A percentile compares a stretch with the other conserved stretches of the same genome.
phyloP scores from a whole-genome alignment of 805 yeast species.

The Kuraishia capsulata region DNA sequence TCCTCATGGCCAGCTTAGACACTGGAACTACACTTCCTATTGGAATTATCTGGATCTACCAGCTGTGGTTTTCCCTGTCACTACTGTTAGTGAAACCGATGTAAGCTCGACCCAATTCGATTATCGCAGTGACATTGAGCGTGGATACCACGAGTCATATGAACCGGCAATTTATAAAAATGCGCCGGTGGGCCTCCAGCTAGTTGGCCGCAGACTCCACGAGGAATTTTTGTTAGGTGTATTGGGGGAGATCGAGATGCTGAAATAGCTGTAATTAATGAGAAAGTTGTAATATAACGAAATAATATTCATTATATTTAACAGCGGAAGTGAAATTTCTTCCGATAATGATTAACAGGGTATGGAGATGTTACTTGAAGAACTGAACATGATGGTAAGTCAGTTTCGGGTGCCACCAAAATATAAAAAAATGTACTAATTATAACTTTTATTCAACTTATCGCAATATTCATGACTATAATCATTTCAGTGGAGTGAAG shows the following conservation, averaged over 20 bases:
- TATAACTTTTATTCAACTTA: too few relatives aligned
- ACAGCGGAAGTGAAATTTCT: too few relatives aligned
- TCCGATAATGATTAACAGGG: too few relatives aligned
- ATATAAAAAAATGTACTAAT: too few relatives aligned
- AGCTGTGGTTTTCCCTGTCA: constrained; percentile 47
- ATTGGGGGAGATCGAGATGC: neutral
- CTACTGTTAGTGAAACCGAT: constrained; percentile 30
- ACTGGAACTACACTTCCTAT: constrained; percentile 67
- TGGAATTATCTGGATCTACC: constrained; percentile 66
- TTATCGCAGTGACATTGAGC: constrained; percentile 31
- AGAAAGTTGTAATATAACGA: too few relatives aligned
- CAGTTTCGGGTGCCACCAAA: too few relatives aligned
- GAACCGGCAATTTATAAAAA: constrained; percentile 26
- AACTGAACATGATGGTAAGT: too few relatives aligned
- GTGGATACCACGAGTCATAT: constrained; percentile 27
- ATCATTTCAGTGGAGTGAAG: too few relatives aligned
- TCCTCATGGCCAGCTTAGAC: constrained; percentile 43
- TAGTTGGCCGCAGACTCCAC: constrained; percentile 34
- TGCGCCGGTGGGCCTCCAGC: constrained; percentile 32
- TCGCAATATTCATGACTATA: too few relatives aligned
- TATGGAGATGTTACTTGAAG: too few relatives aligned
- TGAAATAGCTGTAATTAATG: too few relatives aligned
- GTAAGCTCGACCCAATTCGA: constrained; percentile 18
- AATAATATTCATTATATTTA: too few relatives aligned
- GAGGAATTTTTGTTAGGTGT: constrained; percentile 37